These are phyloP conservation scores for Candida sphagnicola DNA, from an alignment of 805 yeast genomes.

Conservation along the genomic window DNA sequence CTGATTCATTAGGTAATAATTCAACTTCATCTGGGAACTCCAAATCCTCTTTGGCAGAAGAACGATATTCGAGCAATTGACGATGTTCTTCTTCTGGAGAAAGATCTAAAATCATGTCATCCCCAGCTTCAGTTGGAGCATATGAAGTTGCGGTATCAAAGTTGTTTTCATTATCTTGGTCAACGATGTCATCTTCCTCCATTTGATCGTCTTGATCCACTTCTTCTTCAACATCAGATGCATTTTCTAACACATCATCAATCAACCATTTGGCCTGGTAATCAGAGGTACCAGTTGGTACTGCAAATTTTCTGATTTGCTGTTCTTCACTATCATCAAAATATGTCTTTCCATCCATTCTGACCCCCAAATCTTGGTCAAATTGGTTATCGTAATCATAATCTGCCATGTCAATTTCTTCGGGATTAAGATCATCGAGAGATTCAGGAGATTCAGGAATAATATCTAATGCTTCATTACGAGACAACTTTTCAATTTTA, in stretches of 20 bases:
- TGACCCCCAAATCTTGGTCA: conserved; percentile 40
- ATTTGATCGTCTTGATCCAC: conserved; percentile 36
- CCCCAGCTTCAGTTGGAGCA: conserved; percentile 44
- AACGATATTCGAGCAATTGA: conserved; percentile 67
- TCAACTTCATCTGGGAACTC: conserved; percentile 97
- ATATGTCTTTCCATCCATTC: conserved; percentile 56
- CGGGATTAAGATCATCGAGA: conserved; percentile 57
- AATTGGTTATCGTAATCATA: conserved; percentile 31
- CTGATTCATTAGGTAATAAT: conserved; percentile 70
- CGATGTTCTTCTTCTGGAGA: conserved; percentile 79
- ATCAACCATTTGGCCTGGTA: conserved; percentile 75
- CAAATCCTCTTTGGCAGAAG: conserved; percentile 71
- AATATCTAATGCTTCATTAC: conserved; percentile 11
- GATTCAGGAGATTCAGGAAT: conserved; percentile 45
- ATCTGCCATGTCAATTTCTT: conserved; percentile 44
- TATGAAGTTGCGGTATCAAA: conserved; percentile 26
- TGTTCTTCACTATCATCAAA: conserved; percentile 24
- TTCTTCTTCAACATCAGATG: conserved; percentile 42
- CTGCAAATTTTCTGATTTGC: conserved; percentile 27
- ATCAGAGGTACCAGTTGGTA: conserved; percentile 72
- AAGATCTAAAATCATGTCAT: conserved; percentile 60
- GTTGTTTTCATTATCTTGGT: conserved; percentile 16
- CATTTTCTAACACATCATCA: conserved; percentile 48
- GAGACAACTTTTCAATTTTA: conserved; percentile 50
- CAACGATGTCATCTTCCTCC: conserved; percentile 26